These are phyloP conservation scores for Pseudocercospora vitis DNA, from an alignment of 2,329 filamentous ascomycete species.

Conservation along the genomic window DNA sequence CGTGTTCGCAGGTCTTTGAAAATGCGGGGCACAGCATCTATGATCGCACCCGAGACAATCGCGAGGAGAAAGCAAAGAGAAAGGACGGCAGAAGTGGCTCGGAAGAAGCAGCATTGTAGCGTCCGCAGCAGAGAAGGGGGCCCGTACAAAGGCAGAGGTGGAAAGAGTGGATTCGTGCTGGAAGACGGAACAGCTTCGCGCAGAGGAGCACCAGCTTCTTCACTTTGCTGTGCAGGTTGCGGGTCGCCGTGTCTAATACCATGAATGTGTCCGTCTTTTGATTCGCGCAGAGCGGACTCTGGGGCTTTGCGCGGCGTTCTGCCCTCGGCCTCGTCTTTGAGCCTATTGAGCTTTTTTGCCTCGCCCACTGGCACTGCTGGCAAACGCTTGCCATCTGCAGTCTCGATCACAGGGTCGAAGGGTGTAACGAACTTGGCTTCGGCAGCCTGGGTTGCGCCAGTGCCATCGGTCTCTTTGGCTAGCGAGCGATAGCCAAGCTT, in stretches of 20 bases:
- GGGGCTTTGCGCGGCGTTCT: conserved; percentile 36
- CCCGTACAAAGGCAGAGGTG: conserved; percentile 78
- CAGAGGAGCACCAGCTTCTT: conserved; percentile 45
- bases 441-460: conserved; percentile 56
- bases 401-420: conserved; percentile 70
- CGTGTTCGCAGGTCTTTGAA: conserved; percentile 53
- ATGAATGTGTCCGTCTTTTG: conserved; percentile 46
- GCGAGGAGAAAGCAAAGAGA: conserved; percentile 74
- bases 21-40: conserved; percentile 62
- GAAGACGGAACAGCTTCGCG: conserved; percentile 57
- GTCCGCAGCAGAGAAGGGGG: conserved; percentile 66
- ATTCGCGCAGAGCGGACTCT: conserved; percentile 40
- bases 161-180: conserved; percentile 77
- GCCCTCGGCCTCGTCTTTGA: conserved; percentile 55
- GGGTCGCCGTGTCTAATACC: conserved; percentile 34
- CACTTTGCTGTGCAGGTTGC: conserved; percentile 42
- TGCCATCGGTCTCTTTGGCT: conserved; percentile 43
- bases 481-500: conserved; percentile 45
- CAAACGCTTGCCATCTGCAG: conserved; percentile 64
- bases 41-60: conserved; percentile 72
- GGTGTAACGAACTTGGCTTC: conserved; percentile 64
- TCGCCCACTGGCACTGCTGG: conserved; percentile 69
- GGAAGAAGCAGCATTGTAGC: conserved; percentile 66
- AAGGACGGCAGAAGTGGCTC: conserved; percentile 68
- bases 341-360: conserved; percentile 66